Conservation (phyloP, 2,329 filamentous ascomycete species). For the Penicillium sp. region DNA sequence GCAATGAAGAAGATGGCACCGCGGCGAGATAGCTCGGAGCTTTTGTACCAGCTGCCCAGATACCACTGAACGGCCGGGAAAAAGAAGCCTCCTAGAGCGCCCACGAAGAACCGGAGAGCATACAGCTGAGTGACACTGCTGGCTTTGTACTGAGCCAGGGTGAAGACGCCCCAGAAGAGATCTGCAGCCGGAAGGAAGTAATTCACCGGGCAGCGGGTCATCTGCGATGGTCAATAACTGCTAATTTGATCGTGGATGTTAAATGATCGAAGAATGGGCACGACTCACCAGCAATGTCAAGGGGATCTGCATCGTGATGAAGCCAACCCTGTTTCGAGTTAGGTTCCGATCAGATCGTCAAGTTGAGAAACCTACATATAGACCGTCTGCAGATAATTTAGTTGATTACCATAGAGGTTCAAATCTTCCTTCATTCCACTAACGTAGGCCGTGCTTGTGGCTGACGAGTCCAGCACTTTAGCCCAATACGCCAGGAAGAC, state of each 20-base stretch:
- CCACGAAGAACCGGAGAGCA: conserved; percentile 37
- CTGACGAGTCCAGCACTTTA: conserved; percentile 22
- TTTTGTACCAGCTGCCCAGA: conserved; percentile 26
- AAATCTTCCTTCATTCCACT: conserved; percentile 27
- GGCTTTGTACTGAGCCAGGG: conserved; percentile 19
- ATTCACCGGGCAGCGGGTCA: conserved; percentile 22
- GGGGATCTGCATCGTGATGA: conserved; percentile 22
- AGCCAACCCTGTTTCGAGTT: conserved; percentile 14
- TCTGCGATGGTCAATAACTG: conserved; percentile 1
- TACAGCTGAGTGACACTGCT: conserved; percentile 29
- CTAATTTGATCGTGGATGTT: not conserved
- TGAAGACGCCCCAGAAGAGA: conserved; percentile 20
- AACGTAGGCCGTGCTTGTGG: conserved; percentile 25
- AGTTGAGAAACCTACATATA: conserved; percentile 13
- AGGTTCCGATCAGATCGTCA: no score
- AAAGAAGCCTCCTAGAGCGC: conserved; percentile 35
- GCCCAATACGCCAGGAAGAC: conserved; percentile 22
- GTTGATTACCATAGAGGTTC: conserved; percentile 22
- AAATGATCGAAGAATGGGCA: no score
- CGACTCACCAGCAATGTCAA: conserved; percentile 17
- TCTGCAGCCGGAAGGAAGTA: conserved; percentile 22
- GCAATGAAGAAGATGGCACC: conserved; percentile 28
- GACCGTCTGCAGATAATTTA: conserved; percentile 26
- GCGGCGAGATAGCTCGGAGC: conserved; percentile 22
- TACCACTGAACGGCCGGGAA: conserved; percentile 31